These are phyloP conservation scores for Penicillium sclerotiorum DNA, from an alignment of 2,329 filamentous ascomycete species.

Conservation along the genomic window DNA sequence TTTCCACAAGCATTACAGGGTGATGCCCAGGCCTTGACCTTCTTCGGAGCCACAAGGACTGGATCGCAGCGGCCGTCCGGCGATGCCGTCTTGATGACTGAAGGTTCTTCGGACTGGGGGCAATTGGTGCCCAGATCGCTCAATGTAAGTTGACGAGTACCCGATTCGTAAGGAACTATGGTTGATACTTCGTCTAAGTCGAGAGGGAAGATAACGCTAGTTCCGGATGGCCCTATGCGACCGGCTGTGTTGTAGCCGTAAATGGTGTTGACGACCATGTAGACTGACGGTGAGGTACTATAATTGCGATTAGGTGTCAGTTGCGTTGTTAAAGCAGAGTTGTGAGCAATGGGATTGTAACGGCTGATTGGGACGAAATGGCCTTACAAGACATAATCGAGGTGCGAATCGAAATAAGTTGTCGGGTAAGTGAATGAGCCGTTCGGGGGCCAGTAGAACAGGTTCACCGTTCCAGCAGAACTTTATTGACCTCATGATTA, in stretches of 20 bases:
- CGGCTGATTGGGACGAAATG: too few species aligned
- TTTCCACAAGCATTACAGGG: conserved; percentile 19
- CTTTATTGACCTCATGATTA: conserved; percentile 7
- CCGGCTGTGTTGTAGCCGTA: conserved; percentile 19
- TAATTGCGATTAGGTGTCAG: neutral
- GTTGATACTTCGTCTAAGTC: conserved; percentile 19
- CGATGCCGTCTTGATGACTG: conserved; percentile 11
- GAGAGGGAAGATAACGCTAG: conserved; percentile 16
- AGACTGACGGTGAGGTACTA: conserved; percentile 19
- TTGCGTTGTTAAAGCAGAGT: neutral
- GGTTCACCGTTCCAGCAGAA: conserved; percentile 17
- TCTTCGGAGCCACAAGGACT: conserved; percentile 16
- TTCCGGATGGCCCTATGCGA: conserved; percentile 16
- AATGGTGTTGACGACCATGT: conserved; percentile 18
- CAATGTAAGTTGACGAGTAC: conserved; percentile 16
- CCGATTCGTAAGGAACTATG: conserved; percentile 9
- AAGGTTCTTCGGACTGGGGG: conserved; percentile 14
- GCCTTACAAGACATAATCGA: conserved; percentile 17
- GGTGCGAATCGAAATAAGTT: conserved; percentile 16
- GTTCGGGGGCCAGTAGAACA: conserved; percentile 20
- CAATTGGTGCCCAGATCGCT: conserved; percentile 18
- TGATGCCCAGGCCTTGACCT: conserved; percentile 19
- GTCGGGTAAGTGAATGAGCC: conserved; percentile 12
- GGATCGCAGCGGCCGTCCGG: conserved; percentile 17
- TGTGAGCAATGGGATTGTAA: neutral